Conservation (phyloP, 495 filamentous ascomycete genomes). For the Penicillium odoratum region DNA sequence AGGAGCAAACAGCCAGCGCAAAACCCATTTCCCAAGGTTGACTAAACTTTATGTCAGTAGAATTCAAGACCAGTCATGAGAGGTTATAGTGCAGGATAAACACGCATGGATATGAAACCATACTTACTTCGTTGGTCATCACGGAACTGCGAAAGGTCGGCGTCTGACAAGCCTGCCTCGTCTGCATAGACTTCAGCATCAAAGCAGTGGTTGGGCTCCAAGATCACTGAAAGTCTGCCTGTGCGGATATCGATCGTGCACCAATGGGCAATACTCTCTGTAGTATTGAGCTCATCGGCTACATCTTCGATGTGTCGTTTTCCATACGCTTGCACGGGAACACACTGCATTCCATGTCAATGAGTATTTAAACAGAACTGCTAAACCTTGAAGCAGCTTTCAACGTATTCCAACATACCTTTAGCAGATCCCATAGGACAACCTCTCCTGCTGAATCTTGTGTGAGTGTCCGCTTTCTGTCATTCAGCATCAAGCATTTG, state of each 20-base stretch:
- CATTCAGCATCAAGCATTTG: slow-evolving; percentile 90
- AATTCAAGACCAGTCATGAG: background rate
- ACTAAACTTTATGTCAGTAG: slow-evolving; percentile 54
- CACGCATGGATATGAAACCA: background rate
- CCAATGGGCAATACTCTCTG: slow-evolving; percentile 90
- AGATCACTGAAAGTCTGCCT: slow-evolving; percentile 81
- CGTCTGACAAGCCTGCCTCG: slow-evolving; percentile 60
- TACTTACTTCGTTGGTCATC: slow-evolving; percentile 92
- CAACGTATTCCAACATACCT: slow-evolving; percentile 49
- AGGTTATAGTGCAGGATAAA: background rate
- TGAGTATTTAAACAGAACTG: slow-evolving; percentile 1
- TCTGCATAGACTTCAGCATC: slow-evolving; percentile 98
- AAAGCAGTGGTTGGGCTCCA: slow-evolving; percentile 95
- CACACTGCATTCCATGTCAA: slow-evolving; percentile 57
- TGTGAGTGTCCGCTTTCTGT: slow-evolving; percentile 83
- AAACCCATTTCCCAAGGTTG: slow-evolving; percentile 95
- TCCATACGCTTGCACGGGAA: slow-evolving; percentile 81
- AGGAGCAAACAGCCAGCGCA: slow-evolving; percentile 87
- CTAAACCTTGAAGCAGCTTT: background rate
- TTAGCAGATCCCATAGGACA: slow-evolving; percentile 90
- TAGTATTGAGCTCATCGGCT: slow-evolving; percentile 80
- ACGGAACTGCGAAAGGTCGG: slow-evolving; percentile 73
- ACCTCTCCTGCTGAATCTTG: slow-evolving; percentile 95
- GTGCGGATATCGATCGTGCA: slow-evolving; percentile 92
- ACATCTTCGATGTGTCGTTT: slow-evolving; percentile 94